Base-by-base conservation (phyloP, 768 basidiomycete species). In the Kwoniella bestiolae region DNA sequence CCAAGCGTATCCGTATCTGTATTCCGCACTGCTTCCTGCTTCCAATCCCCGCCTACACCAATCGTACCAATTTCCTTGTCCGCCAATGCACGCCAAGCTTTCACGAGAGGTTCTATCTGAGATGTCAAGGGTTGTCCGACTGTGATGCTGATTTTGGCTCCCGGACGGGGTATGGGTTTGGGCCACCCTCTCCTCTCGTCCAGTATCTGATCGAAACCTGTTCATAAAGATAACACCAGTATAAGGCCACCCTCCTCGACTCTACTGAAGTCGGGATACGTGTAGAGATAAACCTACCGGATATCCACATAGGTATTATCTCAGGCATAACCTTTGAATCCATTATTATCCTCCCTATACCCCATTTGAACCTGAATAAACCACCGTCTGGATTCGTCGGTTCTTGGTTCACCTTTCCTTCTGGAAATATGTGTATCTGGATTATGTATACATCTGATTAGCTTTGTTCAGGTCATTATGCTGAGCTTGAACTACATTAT, bases 301-400 rank as follows among this genome's bases (percentile, higher is more conserved):
- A 89, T 12, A 97, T 83, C 92, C 92, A 98, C 85, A 96, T 91
- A 2, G 94, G 94, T 67, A 98, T 89, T 63, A 96, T 87, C 23
- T 88, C 80, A 2, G 94, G 94, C 47, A 87, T 85, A n/a, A 83
- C 73, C 14, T 83, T 78, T 8, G 85, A 82, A 61, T 89, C 87
- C 86, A 89, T 93, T 47, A 98, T 77, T 34, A 96, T 90, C 26
- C 93, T 86, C 41, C 91, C 91, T 93, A 94, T 83, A 63, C 94
- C 94, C 94, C 94, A 97, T 83, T 94, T 96, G 82, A 96, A 95
- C 51, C 91, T 84, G 6, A 88, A 84, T 56, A 96, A 80, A 6
- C 80, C 70, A 60, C 80, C 67, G 35, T 60, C 65, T 50, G 80
- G 69, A 69, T 80, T 67, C 46, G 68, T 62, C 8, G 66, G 71